phyloP scores from a whole-genome alignment of 2,329 filamentous ascomycete genomes.

The Phialophora verrucosa region DNA sequence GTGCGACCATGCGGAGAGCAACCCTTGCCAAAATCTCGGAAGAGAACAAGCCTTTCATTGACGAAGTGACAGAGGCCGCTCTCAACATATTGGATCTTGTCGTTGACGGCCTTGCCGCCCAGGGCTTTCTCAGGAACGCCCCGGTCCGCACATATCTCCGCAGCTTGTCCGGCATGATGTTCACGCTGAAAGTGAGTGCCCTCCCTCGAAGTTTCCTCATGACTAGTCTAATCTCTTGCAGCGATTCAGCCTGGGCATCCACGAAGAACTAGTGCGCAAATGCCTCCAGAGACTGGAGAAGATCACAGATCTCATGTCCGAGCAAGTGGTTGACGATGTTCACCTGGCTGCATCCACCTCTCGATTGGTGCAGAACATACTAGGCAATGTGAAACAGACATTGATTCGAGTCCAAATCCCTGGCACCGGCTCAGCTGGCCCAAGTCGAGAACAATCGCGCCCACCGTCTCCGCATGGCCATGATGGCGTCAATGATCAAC shows the following conservation, averaged over 20 bases:
- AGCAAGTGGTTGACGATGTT: constrained; percentile 68
- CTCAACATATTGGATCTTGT: constrained; percentile 65
- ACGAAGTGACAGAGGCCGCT: constrained; percentile 66
- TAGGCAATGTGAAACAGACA: constrained; percentile 37
- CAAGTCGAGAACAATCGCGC: constrained; percentile 48
- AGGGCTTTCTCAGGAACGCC: constrained; percentile 65
- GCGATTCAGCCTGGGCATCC: constrained; percentile 68
- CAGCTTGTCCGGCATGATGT: constrained; percentile 68
- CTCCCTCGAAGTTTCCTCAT: neutral
- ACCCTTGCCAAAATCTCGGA: constrained; percentile 35
- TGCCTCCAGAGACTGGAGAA: constrained; percentile 64
- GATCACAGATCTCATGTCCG: constrained; percentile 63
- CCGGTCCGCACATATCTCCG: constrained; percentile 69
- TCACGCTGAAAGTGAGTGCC: constrained; percentile 62
- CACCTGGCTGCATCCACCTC: constrained; percentile 68
- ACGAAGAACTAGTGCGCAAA: constrained; percentile 65
- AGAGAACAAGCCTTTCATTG: constrained; percentile 66
- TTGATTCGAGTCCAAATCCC: constrained; percentile 39
- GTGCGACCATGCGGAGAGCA: constrained; percentile 31
- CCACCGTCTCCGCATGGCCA: constrained; percentile 28
- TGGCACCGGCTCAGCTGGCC: constrained; percentile 40
- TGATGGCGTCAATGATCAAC: constrained; percentile 33
- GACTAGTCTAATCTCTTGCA: constrained; percentile 39
- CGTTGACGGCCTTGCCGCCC: constrained; percentile 63
- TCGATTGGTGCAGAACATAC: constrained; percentile 64